Conservation (phyloP, 345 rosid genomes). For the Dovyalis caffra region DNA sequence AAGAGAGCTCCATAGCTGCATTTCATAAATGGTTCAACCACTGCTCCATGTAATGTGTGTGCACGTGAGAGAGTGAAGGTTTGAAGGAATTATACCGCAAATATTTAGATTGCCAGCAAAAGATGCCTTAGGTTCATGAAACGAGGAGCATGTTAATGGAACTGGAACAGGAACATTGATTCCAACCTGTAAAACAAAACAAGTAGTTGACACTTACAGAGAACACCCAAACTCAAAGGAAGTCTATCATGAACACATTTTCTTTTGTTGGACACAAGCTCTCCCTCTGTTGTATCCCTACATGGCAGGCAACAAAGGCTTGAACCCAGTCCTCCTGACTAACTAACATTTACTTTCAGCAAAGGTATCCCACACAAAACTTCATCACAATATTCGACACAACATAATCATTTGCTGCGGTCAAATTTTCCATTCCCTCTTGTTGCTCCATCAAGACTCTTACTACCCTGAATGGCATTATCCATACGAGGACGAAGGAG, state of each 20-base stretch:
- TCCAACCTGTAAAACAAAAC: conserved; percentile 54
- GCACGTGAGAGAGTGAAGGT: neutral
- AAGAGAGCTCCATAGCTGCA: neutral
- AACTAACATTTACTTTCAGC: neutral
- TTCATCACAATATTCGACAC: neutral
- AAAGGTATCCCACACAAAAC: neutral
- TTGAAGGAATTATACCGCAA: conserved; percentile 52
- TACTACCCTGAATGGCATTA: neutral
- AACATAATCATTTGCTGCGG: neutral
- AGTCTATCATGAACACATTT: neutral
- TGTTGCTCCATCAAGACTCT: neutral
- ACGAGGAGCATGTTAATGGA: conserved; percentile 89
- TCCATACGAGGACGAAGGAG: neutral
- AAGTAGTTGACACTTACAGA: neutral
- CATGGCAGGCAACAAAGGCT: neutral
- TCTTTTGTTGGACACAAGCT: conserved; percentile 1
- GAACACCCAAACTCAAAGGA: neutral
- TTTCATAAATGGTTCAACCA: conserved; percentile 5
- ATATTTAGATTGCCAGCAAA: conserved; percentile 92
- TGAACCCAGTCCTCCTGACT: neutral
- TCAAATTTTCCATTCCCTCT: neutral
- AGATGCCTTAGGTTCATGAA: conserved; percentile 86
- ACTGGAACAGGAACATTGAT: conserved; percentile 95
- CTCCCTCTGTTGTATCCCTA: neutral
- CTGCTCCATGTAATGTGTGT: neutral